Evolutionary conservation across 129 eudicot species (phyloP).

Genomic region (Arctium lappa): DNA sequence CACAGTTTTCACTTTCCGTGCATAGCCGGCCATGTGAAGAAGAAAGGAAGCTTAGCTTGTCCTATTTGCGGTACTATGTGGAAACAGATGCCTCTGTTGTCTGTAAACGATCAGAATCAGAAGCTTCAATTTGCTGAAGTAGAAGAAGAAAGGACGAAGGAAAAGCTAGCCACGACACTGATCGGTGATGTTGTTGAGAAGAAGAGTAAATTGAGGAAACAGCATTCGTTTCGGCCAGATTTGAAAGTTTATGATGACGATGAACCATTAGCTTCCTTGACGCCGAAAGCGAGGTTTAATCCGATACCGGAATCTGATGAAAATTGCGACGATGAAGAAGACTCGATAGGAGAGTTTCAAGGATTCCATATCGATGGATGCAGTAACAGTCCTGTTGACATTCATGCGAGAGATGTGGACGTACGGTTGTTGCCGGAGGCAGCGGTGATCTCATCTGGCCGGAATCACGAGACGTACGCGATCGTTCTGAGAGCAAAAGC

Average conservation of each 20-base stretch:
- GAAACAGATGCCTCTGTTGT: slow-evolving; percentile 60
- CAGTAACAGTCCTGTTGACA: slow-evolving; percentile 11
- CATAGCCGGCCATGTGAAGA: slow-evolving; percentile 53
- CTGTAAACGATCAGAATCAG: slow-evolving; percentile 22
- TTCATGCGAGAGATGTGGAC: slow-evolving; percentile 30
- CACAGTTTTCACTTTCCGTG: slow-evolving; percentile 91
- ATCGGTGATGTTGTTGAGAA: slow-evolving; percentile 3
- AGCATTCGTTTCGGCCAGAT: slow-evolving; percentile 29
- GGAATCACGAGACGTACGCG: slow-evolving; percentile 57
- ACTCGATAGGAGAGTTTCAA: slow-evolving; percentile 44
- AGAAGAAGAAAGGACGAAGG: slow-evolving; percentile 7
- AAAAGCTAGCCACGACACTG: slow-evolving; percentile 1
- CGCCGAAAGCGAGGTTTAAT: slow-evolving; percentile 61
- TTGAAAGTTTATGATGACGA: slow-evolving; percentile 87
- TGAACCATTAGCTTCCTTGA: slow-evolving; percentile 69
- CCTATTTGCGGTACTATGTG: slow-evolving; percentile 61
- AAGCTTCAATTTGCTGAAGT: slow-evolving; percentile 11
- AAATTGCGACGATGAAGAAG: slow-evolving; percentile 30
- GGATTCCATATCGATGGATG: slow-evolving; percentile 42
- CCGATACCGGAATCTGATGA: slow-evolving; percentile 87
- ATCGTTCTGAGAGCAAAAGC: slow-evolving; percentile 47
- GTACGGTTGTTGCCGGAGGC: slow-evolving; percentile 52
- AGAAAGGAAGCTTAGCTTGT: slow-evolving; percentile 49
- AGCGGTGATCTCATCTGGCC: slow-evolving; percentile 56
- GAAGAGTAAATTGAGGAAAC: slow-evolving; percentile 13